These are phyloP conservation scores for Blastobotrys arbuscula DNA, from an alignment of 1,139 yeast genomes.

Conservation along the genomic window DNA sequence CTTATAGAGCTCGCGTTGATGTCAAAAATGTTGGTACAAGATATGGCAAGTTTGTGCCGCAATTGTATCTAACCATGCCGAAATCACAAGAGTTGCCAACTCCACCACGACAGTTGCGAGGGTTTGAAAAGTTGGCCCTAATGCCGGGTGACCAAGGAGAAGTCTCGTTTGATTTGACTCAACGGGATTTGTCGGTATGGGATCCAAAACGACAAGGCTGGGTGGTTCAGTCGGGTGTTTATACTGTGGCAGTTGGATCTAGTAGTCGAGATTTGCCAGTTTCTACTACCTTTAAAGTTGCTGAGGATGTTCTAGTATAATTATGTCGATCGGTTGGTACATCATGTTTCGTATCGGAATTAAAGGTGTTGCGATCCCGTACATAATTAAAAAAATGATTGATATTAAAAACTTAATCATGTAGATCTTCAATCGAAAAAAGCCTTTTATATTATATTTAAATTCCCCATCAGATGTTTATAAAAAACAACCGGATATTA, in stretches of 20 bases:
- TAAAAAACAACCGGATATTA: too few species aligned
- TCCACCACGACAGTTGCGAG: constrained; percentile 51
- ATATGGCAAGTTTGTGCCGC: constrained; percentile 53
- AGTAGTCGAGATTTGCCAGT: constrained; percentile 50
- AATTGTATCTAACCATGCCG: constrained; percentile 54
- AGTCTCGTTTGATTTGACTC: constrained; percentile 44
- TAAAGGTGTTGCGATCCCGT: too few species aligned
- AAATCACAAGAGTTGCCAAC: constrained; percentile 36
- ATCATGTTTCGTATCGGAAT: too few species aligned
- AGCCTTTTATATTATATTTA: too few species aligned
- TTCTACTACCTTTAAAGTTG: constrained; percentile 10
- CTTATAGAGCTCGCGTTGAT: constrained; percentile 46
- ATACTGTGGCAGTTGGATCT: constrained; percentile 48
- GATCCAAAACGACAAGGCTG: constrained; percentile 56
- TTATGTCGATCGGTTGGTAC: too few species aligned
- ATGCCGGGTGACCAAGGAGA: constrained; percentile 40
- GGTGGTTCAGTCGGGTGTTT: constrained; percentile 55
- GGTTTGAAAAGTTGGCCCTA: constrained; percentile 52
- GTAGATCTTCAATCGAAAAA: too few species aligned
- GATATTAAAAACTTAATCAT: too few species aligned
- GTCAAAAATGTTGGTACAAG: constrained; percentile 48
- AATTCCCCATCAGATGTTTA: too few species aligned
- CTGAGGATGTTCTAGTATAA: neutral
- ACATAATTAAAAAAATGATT: too few species aligned
- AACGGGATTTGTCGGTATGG: constrained; percentile 58